A percentile compares a stretch with the other conserved stretches of the same genome.
Evolutionary conservation across 1,284 basidiomycete species (phyloP).

Genomic region (Xerocomus subilludens): DNA sequence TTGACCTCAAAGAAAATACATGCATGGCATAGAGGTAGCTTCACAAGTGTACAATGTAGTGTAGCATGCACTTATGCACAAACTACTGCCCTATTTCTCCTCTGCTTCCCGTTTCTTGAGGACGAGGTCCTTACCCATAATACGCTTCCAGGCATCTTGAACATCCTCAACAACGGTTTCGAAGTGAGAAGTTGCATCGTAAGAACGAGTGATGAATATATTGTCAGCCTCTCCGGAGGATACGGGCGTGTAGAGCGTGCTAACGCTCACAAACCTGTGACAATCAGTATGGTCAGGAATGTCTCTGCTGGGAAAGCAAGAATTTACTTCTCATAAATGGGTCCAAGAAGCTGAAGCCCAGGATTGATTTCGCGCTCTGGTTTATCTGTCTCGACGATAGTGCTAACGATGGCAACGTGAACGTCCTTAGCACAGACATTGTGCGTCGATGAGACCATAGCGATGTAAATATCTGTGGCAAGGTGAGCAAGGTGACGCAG

Average conservation of each 20-base stretch:
- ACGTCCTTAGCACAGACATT: constrained; percentile 97
- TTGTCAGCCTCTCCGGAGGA: constrained; percentile 84
- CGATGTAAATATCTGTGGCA: constrained; percentile 94
- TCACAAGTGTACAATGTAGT: constrained; percentile 15
- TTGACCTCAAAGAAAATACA: constrained; percentile 18
- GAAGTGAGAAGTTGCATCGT: constrained; percentile 99
- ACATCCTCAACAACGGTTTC: constrained; percentile 98
- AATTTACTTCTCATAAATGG: constrained; percentile 91
- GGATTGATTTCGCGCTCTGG: constrained; percentile 95
- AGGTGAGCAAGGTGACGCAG: constrained; percentile 24
- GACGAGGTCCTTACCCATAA: constrained; percentile 78
- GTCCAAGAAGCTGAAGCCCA: constrained; percentile 91
- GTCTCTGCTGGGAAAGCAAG: constrained; percentile 5
- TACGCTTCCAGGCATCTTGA: constrained; percentile 90
- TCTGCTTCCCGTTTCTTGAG: constrained; percentile 84
- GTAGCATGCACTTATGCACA: constrained; percentile 27
- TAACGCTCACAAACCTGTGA: constrained; percentile 88
- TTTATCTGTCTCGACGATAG: constrained; percentile 94
- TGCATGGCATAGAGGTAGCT: constrained; percentile 27
- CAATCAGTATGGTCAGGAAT: constrained; percentile 27
- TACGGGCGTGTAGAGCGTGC: constrained; percentile 91
- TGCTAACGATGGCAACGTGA: constrained; percentile 98
- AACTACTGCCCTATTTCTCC: constrained; percentile 59
- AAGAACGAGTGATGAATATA: constrained; percentile 97
- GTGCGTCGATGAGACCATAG: constrained; percentile 96